Evolutionary conservation across 2,329 filamentous ascomycete species (phyloP), one percentile per base, ranked within the genome.

Genomic region (Fusarium robinianum): DNA sequence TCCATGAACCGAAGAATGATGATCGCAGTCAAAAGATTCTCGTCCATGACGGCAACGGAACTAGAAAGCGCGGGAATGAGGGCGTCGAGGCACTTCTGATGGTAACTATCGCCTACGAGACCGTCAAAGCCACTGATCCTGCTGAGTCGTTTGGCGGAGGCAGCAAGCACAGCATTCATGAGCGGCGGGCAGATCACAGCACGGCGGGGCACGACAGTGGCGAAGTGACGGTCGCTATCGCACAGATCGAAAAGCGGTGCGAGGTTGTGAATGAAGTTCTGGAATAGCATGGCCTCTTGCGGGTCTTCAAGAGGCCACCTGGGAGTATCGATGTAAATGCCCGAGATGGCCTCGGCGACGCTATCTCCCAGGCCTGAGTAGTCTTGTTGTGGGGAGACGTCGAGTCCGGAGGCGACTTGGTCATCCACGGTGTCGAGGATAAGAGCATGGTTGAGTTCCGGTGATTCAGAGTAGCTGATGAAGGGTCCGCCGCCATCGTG

Each of bases 1-100:
- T 65, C 62, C 47, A 62, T 60, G 6, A 55, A 63, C 2, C 62
- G 61, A 6, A 65, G 59, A 14, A 65, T 60, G 8, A 65, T 59
- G 12, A 65, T 61, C 2, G 60, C 62, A 1, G 63, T 58, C 5
- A 64, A 23, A 5, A 65, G 41, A 10, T 65, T 65, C 17, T 65
- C 62, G 33, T 65, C 63, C 34, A 63, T 55, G 4, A 60, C 49
- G 1, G 60, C 56, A 0, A 50, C 52, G 6, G 61, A 53, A 12
- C 53, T 61, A 2, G 57, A 59, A 4, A 64, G 41, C 2, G 58
- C 58, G 5, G 62, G 62, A 2, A 64, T 64, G 2, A 64, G 48
- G 6, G 46, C 50, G 15, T 57, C 53, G 16, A 64, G 60, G 3
- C 62, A 64, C 8, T 49, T 52, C 27, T 64, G 60, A 10, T 64